phyloP scores from a whole-genome alignment of 257 asterid genomes.

The Plantago elongata region DNA sequence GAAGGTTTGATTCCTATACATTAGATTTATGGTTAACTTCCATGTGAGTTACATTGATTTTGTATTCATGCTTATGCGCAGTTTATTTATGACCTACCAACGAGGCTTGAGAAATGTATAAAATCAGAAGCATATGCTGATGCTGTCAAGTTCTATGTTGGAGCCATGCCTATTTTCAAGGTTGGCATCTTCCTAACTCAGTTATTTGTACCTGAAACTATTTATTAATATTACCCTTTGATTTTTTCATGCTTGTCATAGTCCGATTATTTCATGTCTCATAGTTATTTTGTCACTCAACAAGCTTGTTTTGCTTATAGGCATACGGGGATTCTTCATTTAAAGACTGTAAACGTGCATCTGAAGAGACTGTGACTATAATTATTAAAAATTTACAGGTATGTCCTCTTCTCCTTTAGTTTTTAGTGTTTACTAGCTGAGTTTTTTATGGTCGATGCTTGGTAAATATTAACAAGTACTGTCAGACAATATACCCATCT shows the following conservation, averaged over 20 bases:
- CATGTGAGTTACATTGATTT: conserved; percentile 36
- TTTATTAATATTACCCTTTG: conserved; percentile 13
- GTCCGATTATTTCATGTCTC: background rate
- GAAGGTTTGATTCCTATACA: background rate
- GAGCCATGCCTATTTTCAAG: conserved; percentile 97
- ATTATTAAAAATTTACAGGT: conserved; percentile 78
- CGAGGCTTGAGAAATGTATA: conserved; percentile 86
- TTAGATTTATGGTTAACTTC: conserved; percentile 19
- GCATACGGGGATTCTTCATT: conserved; percentile 96
- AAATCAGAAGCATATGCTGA: conserved; percentile 94
- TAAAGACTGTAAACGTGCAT: conserved; percentile 87
- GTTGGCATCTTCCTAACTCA: conserved; percentile 33
- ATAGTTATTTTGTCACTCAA: conserved; percentile 18
- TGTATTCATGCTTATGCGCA: conserved; percentile 56
- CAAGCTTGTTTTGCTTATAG: conserved; percentile 30
- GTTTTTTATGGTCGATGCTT: too few species aligned
- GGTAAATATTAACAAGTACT: too few species aligned
- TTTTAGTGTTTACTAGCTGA: background rate
- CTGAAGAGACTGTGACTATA: conserved; percentile 72
- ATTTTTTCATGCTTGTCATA: conserved; percentile 12
- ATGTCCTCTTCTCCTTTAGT: conserved; percentile 21
- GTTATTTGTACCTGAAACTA: conserved; percentile 1
- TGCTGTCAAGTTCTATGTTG: conserved; percentile 89
- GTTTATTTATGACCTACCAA: conserved; percentile 95
- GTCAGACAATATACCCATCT: too few species aligned